Evolutionary conservation across 2,329 filamentous ascomycete genomes (phyloP), one percentile per base, ranked within the genome.

Genomic region (Ceratocystiopsis sp.): DNA sequence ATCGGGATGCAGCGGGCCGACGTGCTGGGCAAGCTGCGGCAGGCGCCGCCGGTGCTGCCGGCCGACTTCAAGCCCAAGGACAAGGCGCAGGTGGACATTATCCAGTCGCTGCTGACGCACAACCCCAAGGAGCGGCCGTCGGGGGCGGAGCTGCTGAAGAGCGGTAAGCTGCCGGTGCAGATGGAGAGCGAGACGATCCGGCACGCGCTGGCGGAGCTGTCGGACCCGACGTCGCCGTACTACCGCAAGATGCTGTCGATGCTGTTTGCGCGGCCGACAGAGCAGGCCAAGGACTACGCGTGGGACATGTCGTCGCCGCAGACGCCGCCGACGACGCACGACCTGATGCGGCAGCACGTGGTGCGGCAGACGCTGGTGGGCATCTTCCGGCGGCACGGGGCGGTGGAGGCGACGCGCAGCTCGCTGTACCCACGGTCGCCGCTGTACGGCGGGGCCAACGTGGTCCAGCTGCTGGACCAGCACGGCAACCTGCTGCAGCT

Each of bases 181-280:
- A 84, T 94, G 61, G 87, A 95, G 59, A 87, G 89, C 54, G 89
- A 95, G 58, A 85, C 83, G 1, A 86, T 94, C 47, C 75, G 84
- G 47, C 77, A 85, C 49, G 84, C 84, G 3, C 71, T 96, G 40
- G 80, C 82, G 45, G 81, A 84, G 19, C 61, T 96, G 19, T 80
- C 81, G 0, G 84, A 94, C 55, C 78, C 84, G 0, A 79, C 73
- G 48, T 94, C 87, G 4, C 83, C 84, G 0, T 89, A 94, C 56
- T 93, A 93, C 57, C 74, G 83, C 47, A 89, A 93, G 57, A 85
- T 93, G 63, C 73, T 95, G 54, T 79, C 78, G n/a, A 80, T 82
- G 1, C 65, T 95, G 18, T 95, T 95, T 55, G 73, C 79, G 1
- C 73, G 80, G 29, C 78, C 79, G 5, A 72, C 81, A 19, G 84